A percentile compares a stretch with the other conserved stretches of the same genome.
phyloP scores from a whole-genome alignment of 2,329 filamentous ascomycete genomes.

The Diplodia intermedia region DNA sequence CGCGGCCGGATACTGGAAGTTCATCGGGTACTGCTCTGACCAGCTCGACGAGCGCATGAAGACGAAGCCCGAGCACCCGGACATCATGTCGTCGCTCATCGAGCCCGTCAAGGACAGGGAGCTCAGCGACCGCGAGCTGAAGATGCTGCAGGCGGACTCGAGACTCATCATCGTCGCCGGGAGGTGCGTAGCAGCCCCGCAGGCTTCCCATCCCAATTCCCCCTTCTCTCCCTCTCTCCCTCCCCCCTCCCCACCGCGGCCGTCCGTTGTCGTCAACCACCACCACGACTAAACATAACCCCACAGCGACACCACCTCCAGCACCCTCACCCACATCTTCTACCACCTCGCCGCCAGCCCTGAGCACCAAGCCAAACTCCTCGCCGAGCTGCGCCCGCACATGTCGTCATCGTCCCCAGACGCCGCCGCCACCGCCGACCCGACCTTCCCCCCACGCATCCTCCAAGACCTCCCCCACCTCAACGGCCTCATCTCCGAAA shows the following conservation, averaged over 20 bases:
- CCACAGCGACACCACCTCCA: constrained; percentile 26
- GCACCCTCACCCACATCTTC: constrained; percentile 19
- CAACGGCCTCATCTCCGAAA: constrained; percentile 53
- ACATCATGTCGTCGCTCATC: constrained; percentile 25
- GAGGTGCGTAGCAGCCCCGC: neutral
- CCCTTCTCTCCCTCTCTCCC: neutral
- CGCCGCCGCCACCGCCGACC: neutral
- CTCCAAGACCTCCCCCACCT: constrained; percentile 42
- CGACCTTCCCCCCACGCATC: constrained; percentile 40
- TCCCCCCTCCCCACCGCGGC: too few relatives aligned
- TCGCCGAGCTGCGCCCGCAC: constrained; percentile 43
- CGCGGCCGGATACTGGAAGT: constrained; percentile 39
- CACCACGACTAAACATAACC: constrained; percentile 43
- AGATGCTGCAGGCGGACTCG: constrained; percentile 44
- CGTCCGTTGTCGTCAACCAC: constrained; percentile 37
- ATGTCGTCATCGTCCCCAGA: neutral
- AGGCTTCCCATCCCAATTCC: neutral
- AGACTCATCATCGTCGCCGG: constrained; percentile 45
- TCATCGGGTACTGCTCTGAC: constrained; percentile 42
- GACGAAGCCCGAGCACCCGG: constrained; percentile 13
- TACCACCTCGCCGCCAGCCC: constrained; percentile 37
- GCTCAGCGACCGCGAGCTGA: neutral
- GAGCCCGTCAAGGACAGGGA: constrained; percentile 11
- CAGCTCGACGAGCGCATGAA: constrained; percentile 39
- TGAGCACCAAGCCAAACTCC: constrained; percentile 41